Base-by-base conservation (phyloP, 352 stramenopile genomes). In the Pythium myriotylum region DNA sequence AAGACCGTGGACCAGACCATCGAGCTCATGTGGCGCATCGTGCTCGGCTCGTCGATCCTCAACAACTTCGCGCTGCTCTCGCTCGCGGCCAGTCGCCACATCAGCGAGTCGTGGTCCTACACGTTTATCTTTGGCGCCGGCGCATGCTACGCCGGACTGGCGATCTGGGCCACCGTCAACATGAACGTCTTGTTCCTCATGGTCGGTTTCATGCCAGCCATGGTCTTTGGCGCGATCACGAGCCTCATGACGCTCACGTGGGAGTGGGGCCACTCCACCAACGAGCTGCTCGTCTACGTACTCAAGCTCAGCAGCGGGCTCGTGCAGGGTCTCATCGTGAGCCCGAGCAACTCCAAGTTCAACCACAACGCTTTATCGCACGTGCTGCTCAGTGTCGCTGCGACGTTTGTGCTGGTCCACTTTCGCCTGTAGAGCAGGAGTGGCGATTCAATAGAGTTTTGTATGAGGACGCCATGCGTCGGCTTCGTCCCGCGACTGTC, bases 331-430 rank as follows among this genome's bases (percentile, higher is more conserved):
- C 77, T 92, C 37, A 84, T 92, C 23, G 88, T 87, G 68, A 86
- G 79, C 49, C 86, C 86, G 24, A 89, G 76, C 74, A 88, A 88
- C 64, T 73, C 88, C 69, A 83, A 84, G 61, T 95, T 95, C 68
- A 95, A 95, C 81, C 86, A 95, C 77, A 95, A 95, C 54, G 86
- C 86, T 43, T 72, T 95, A 39, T 92, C 86, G 35, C 86, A 95
- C 73, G 84, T 94, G 41, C 83, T 94, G 47, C 77, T 95, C 45
- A 92, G 84, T 37, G 62, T 92, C 49, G 85, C 86, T 13, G 86
- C 86, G 51, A 93, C 84, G 47, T 84, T 91, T 60, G 86, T 95
- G 81, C 72, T 95, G 54, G 73, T 95, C 35, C 84, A 94, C 68
- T 92, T 86, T 52, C 77, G 82, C 52, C 77, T 89, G 48, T 91